Conservation (phyloP, 345 rosid species). For the Eucalyptus microcorys region DNA sequence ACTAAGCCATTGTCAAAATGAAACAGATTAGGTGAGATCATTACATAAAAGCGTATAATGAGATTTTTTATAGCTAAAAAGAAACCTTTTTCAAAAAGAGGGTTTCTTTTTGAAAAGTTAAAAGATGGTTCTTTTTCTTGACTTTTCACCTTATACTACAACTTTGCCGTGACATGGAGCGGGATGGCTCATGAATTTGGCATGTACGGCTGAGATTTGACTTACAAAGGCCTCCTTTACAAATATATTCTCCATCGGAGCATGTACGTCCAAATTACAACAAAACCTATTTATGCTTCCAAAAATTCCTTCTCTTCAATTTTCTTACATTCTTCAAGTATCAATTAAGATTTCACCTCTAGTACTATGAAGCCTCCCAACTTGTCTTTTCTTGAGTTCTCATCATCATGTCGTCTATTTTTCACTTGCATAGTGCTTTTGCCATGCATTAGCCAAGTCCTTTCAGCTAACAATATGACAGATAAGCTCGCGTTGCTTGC, state of each 20-base stretch:
- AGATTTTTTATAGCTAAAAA: too few relatives aligned
- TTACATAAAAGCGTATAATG: too few relatives aligned
- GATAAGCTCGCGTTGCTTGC: neutral
- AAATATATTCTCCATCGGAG: neutral
- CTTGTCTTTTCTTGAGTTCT: neutral
- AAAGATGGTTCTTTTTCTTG: too few relatives aligned
- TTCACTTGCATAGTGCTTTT: neutral
- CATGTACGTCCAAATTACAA: accelerated
- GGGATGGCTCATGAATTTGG: too few relatives aligned
- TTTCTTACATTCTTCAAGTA: neutral
- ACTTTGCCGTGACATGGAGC: too few relatives aligned
- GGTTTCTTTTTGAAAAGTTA: too few relatives aligned
- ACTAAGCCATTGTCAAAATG: too few relatives aligned
- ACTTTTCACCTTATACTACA: too few relatives aligned
- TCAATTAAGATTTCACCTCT: neutral
- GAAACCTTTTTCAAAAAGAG: too few relatives aligned
- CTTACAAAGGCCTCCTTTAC: too few relatives aligned
- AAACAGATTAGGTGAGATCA: accelerated
- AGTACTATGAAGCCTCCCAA: neutral
- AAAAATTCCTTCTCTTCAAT: neutral
- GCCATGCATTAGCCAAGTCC: neutral
- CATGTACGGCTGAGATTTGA: too few relatives aligned
- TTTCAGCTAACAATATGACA: neutral
- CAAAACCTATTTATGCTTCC: neutral
- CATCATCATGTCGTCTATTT: too few relatives aligned